These are phyloP conservation scores for Colletotrichum horii DNA, from an alignment of 2,329 filamentous ascomycete genomes.

Conservation along the genomic window DNA sequence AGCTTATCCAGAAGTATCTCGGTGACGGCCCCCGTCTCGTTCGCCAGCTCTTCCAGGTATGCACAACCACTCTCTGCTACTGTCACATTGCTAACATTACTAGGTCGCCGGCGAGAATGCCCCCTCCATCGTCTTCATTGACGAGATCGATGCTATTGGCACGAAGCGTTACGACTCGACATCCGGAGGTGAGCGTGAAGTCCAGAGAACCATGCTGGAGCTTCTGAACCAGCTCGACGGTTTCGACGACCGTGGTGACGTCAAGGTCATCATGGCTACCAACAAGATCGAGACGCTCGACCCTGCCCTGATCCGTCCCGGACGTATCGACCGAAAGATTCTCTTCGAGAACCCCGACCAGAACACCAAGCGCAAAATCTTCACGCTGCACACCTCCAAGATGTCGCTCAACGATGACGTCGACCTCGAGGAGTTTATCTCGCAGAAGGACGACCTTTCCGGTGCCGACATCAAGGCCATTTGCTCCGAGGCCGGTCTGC, in stretches of 20 bases:
- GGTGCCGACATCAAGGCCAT: conserved; percentile 99
- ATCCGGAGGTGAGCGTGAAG: conserved; percentile 94
- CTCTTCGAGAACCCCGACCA: conserved; percentile 73
- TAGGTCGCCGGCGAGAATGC: conserved; percentile 93
- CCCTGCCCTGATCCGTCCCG: conserved; percentile 92
- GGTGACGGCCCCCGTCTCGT: conserved; percentile 95
- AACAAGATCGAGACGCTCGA: conserved; percentile 99
- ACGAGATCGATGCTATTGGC: conserved; percentile 98
- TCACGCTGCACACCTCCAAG: conserved; percentile 96
- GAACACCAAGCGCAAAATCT: conserved; percentile 97
- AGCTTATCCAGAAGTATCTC: conserved; percentile 98
- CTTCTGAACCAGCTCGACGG: conserved; percentile 97
- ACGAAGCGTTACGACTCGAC: conserved; percentile 99
- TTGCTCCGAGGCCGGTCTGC: conserved; percentile 93
- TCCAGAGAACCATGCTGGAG: conserved; percentile 98
- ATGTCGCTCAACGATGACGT: conserved; percentile 97
- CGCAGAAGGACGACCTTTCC: conserved; percentile 95
- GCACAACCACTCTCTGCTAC: conserved; percentile 14
- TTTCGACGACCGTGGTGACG: conserved; percentile 97
- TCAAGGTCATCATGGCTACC: conserved; percentile 99
- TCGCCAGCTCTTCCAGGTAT: conserved; percentile 89
- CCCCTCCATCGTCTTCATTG: conserved; percentile 97
- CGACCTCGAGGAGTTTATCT: conserved; percentile 98
- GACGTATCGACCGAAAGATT: conserved; percentile 98
- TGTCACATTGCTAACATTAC: conserved; percentile 18